Conservation (phyloP, 495 filamentous ascomycete genomes). For the Penicillium angulare region DNA sequence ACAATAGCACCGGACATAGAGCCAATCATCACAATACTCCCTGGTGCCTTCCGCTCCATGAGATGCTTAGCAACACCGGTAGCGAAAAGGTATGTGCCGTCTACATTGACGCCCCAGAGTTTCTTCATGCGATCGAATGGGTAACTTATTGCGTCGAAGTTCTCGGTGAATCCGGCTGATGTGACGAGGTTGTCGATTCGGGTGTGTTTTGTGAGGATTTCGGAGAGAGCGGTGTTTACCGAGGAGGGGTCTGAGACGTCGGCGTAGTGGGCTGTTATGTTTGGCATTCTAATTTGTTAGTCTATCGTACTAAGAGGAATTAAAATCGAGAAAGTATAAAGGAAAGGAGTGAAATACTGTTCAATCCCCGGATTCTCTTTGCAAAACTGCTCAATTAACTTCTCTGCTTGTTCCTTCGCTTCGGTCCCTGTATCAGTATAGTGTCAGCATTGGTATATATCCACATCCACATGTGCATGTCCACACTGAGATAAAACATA, state of each 20-base stretch:
- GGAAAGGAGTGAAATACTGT: constrained; percentile 46
- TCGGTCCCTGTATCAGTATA: constrained; percentile 63
- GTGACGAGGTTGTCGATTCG: constrained; percentile 91
- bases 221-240: constrained; percentile 66
- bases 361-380: constrained; percentile 75
- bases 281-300: constrained; percentile 70
- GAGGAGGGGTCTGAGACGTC: constrained; percentile 80
- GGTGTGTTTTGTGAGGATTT: constrained; percentile 69
- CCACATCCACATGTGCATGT: background rate
- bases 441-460: background rate
- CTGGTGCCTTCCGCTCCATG: constrained; percentile 73
- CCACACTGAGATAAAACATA: constrained; percentile 40
- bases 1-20: constrained; percentile 92
- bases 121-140: constrained; percentile 86
- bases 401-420: constrained; percentile 70
- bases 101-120: constrained; percentile 91
- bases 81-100: constrained; percentile 90
- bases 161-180: constrained; percentile 94
- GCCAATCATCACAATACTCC: constrained; percentile 92
- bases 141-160: constrained; percentile 86
- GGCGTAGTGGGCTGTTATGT: constrained; percentile 83
- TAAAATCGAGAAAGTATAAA: background rate
- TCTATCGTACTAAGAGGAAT: no score
- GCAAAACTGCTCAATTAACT: constrained; percentile 68
- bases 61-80: constrained; percentile 82